Evolutionary conservation across 2,329 filamentous ascomycete species (phyloP).

Genomic region (Bipolaris gigantea): DNA sequence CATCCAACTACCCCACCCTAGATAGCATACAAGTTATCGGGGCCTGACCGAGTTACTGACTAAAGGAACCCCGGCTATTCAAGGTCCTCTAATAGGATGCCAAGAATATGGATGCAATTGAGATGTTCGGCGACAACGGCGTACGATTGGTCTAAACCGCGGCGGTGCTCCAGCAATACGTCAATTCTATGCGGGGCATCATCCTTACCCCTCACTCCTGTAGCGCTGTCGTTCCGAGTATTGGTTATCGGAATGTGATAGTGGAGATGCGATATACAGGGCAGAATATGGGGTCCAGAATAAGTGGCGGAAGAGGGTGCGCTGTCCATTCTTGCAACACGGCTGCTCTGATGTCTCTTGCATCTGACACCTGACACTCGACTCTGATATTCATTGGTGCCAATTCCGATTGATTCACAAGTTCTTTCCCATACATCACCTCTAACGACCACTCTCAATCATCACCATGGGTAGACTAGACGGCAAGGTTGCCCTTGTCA

Average conservation of each 20-base stretch:
- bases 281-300: neutral
- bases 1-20: conserved; percentile 24
- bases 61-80: conserved; percentile 10
- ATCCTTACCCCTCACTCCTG: conserved; percentile 21
- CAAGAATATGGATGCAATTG: neutral
- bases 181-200: conserved; percentile 13
- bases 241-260: conserved; percentile 1
- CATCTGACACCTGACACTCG: neutral
- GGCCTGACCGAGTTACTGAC: conserved; percentile 1
- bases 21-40: conserved; percentile 6
- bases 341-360: neutral
- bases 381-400: neutral
- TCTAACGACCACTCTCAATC: neutral
- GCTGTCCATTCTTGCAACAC: conserved; percentile 2
- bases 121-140: conserved; percentile 7
- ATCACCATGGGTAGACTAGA: conserved; percentile 48
- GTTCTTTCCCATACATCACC: neutral
- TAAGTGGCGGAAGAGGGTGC: neutral
- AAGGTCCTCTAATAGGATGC: neutral
- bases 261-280: conserved; percentile 9
- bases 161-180: conserved; percentile 16
- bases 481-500: conserved; percentile 61
- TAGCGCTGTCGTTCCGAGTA: conserved; percentile 1
- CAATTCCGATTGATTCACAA: no score
- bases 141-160: conserved; percentile 16